Evolutionary conservation across 1,284 basidiomycete species (phyloP).

Genomic region (Ceratobasidium sp.): DNA sequence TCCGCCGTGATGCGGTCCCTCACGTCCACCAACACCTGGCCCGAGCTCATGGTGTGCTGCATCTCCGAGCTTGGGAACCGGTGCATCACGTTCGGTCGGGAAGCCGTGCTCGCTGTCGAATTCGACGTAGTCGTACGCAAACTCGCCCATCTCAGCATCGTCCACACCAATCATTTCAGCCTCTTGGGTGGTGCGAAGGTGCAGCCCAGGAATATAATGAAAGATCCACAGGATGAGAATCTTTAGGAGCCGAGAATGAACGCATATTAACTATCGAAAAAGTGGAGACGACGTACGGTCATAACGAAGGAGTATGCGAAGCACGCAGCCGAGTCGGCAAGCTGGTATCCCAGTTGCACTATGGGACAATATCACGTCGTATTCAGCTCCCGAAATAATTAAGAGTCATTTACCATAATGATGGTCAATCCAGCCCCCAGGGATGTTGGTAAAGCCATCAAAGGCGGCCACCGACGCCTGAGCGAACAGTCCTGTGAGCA

Average conservation of each 20-base stretch:
- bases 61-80: neutral
- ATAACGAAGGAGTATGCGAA: constrained; percentile 86
- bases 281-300: constrained; percentile 67
- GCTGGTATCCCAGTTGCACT: constrained; percentile 86
- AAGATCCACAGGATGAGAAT: constrained; percentile 91
- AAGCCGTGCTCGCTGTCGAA: constrained; percentile 68
- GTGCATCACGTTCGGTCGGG: constrained; percentile 25
- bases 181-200: constrained; percentile 84
- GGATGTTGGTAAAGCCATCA: constrained; percentile 66
- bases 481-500: constrained; percentile 88
- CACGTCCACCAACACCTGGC: constrained; percentile 32
- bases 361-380: neutral
- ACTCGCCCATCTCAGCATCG: constrained; percentile 94
- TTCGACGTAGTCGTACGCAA: constrained; percentile 88
- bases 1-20: constrained; percentile 20
- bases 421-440: constrained; percentile 60
- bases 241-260: constrained; percentile 55
- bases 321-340: constrained; percentile 83
- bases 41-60: constrained; percentile 29
- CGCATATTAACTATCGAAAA: neutral
- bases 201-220: constrained; percentile 90
- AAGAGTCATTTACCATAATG: constrained; percentile 67
- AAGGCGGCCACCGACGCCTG: constrained; percentile 85
- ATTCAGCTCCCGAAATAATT: neutral
- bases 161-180: constrained; percentile 94